phyloP scores from a whole-genome alignment of 129 eudicot genomes.

The Gnaphalium uliginosum region DNA sequence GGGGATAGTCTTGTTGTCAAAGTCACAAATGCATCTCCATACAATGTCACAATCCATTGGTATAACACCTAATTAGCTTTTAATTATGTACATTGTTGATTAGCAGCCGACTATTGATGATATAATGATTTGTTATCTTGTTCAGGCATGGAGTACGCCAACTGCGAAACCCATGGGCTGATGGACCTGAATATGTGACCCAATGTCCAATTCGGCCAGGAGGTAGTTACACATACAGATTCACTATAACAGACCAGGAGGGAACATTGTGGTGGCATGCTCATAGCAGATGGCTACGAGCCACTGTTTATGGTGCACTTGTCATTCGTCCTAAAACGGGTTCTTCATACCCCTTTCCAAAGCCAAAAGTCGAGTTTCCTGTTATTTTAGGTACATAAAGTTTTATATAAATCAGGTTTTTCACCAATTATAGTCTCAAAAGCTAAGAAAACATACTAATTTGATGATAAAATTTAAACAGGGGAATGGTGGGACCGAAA shows the following conservation, averaged over 20 bases:
- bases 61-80: neutral
- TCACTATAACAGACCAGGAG: slow-evolving; percentile 61
- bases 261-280: slow-evolving; percentile 95
- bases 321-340: slow-evolving; percentile 57
- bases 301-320: slow-evolving; percentile 75
- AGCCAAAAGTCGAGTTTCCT: slow-evolving; percentile 53
- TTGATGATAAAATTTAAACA: neutral
- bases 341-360: slow-evolving; percentile 59
- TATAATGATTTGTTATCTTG: neutral
- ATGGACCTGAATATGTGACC: slow-evolving; percentile 71
- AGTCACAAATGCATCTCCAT: slow-evolving; percentile 52
- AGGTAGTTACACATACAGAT: slow-evolving; percentile 59
- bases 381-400: slow-evolving; percentile 54
- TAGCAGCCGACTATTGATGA: neutral
- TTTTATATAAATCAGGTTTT: neutral
- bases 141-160: slow-evolving; percentile 85
- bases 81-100: neutral
- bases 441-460: neutral
- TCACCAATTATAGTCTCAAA: neutral
- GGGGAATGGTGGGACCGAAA: slow-evolving; percentile 86
- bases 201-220: slow-evolving; percentile 83
- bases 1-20: slow-evolving; percentile 59
- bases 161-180: slow-evolving; percentile 77
- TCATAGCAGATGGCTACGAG: slow-evolving; percentile 72
- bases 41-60: slow-evolving; percentile 58